phyloP scores from a whole-genome alignment of 2,329 filamentous ascomycete species.

The Dissoconium aciculare region DNA sequence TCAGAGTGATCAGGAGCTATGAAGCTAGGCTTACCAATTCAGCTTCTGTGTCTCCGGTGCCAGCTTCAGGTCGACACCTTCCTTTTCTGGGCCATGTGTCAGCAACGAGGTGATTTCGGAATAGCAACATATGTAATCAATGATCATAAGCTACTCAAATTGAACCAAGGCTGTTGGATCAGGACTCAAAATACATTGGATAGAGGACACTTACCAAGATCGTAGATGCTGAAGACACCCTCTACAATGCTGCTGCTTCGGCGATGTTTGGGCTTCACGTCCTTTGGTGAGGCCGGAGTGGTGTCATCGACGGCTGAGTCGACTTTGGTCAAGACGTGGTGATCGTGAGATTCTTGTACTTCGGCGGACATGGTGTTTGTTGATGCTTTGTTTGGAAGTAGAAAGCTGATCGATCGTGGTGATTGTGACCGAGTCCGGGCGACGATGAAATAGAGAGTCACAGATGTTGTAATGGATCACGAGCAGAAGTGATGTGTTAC shows the following conservation, averaged over 20 bases:
- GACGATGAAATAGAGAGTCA: no score
- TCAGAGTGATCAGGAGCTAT: no score
- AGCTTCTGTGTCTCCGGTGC: conserved; percentile 73
- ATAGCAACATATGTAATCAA: no score
- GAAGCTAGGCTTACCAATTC: conserved; percentile 66
- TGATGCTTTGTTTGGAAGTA: no score
- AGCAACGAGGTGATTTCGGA: no score
- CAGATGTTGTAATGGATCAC: no score
- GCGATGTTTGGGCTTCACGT: conserved; percentile 45
- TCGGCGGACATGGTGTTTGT: conserved; percentile 42
- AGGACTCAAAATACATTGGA: no score
- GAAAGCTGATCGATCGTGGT: no score
- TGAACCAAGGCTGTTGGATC: background rate
- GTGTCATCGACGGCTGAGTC: conserved; percentile 74
- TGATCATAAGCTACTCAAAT: conserved; percentile 4
- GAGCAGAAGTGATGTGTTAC: no score
- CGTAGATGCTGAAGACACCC: conserved; percentile 63
- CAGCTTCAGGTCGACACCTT: conserved; percentile 56
- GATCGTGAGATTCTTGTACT: conserved; percentile 23
- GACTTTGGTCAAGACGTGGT: conserved; percentile 73
- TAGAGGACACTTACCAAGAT: conserved; percentile 10
- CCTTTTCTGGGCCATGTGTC: conserved; percentile 52
- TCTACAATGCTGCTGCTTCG: conserved; percentile 58
- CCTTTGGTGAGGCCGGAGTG: conserved; percentile 49
- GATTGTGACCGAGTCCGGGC: no score